A percentile compares a stretch with the other conserved stretches of the same genome.
These are phyloP conservation scores for Bipolaris bicolor DNA, from an alignment of 2,329 filamentous ascomycete genomes.

Conservation along the genomic window DNA sequence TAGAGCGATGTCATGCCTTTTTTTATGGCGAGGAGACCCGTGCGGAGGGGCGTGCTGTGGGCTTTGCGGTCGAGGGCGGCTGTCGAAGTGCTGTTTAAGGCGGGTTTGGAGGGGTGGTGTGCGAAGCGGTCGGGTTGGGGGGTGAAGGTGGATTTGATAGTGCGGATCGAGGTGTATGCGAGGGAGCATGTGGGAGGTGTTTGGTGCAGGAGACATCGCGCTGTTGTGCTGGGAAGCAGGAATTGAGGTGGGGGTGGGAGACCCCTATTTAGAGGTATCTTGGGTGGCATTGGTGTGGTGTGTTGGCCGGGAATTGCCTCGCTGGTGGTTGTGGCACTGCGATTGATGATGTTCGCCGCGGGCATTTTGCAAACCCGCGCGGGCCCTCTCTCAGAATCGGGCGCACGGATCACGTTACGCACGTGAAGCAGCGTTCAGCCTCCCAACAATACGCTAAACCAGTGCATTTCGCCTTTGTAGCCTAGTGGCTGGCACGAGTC, in stretches of 20 bases:
- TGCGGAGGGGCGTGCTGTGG: constrained; percentile 67
- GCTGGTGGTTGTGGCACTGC: constrained; percentile 11
- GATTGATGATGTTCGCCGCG: constrained; percentile 18
- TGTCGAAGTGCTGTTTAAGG: constrained; percentile 62
- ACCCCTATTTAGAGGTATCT: constrained; percentile 44
- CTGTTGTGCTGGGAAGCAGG: constrained; percentile 39
- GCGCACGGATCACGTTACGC: constrained; percentile 10
- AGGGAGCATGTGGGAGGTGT: constrained; percentile 16
- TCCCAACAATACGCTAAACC: background rate
- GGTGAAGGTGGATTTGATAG: constrained; percentile 64
- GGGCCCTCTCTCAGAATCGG: background rate
- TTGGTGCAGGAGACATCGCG: constrained; percentile 33
- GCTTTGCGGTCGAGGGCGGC: constrained; percentile 66
- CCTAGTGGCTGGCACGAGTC: background rate
- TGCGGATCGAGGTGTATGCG: constrained; percentile 37
- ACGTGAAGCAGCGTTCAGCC: constrained; percentile 13
- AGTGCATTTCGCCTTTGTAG: background rate
- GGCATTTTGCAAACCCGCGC: constrained; percentile 26
- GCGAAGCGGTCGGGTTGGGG: constrained; percentile 60
- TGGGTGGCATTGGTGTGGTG: constrained; percentile 41
- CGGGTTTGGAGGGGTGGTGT: constrained; percentile 55
- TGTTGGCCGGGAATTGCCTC: constrained; percentile 8
- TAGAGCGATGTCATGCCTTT: constrained; percentile 96
- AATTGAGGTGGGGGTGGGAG: constrained; percentile 36
- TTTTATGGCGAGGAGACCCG: constrained; percentile 85